phyloP scores from a whole-genome alignment of 2,329 filamentous ascomycete genomes.

The Berkeleyomyces basicola region DNA sequence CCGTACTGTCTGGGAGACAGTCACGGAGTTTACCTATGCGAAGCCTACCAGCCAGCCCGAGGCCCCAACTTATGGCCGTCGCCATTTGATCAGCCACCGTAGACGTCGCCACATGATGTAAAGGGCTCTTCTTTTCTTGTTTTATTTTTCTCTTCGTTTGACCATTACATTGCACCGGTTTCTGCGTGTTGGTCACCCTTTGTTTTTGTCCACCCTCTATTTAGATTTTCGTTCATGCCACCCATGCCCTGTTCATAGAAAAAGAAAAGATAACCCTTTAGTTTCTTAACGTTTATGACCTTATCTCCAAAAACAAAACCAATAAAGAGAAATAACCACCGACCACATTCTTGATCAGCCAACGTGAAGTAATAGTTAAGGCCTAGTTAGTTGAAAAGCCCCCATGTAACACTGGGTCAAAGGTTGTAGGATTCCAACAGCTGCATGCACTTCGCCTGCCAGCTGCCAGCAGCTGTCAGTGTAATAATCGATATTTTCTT shows the following conservation, averaged over 20 bases:
- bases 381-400: too few relatives aligned
- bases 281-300: background rate
- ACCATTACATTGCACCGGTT: background rate
- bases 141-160: background rate
- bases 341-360: too few relatives aligned
- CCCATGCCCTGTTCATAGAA: background rate
- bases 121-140: background rate
- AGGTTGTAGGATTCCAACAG: too few relatives aligned
- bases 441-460: background rate
- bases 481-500: background rate
- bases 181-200: background rate
- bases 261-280: background rate
- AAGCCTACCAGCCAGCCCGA: background rate
- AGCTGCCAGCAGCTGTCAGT: background rate
- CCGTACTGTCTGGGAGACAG: constrained; percentile 28
- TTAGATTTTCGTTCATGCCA: background rate
- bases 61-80: background rate
- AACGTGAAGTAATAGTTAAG: too few relatives aligned
- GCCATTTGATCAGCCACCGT: background rate
- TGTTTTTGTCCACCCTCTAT: background rate
- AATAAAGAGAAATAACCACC: too few relatives aligned
- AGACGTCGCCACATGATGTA: background rate
- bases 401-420: too few relatives aligned
- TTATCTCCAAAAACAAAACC: too few relatives aligned
- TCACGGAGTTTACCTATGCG: constrained; percentile 26